Conservation (phyloP, 768 basidiomycete genomes). For the Termitomyces sp. region DNA sequence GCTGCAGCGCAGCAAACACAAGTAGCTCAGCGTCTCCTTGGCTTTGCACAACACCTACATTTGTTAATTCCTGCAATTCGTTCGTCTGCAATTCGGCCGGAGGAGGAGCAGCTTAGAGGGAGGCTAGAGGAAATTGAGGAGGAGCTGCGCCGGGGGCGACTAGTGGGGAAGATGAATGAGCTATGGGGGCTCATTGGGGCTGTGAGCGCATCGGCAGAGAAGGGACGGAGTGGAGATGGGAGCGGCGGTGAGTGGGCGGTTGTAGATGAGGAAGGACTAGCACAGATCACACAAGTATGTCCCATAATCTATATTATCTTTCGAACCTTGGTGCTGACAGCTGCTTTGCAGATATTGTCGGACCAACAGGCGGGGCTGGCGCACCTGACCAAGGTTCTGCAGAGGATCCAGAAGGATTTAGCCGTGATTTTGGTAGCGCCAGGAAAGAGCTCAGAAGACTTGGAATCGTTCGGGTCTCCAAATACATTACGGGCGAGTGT, state of each 20-base stretch:
- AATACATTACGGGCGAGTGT: slow-evolving; percentile 31
- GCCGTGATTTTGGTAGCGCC: slow-evolving; percentile 52
- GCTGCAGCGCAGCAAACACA: slow-evolving; percentile 62
- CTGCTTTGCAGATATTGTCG: slow-evolving; percentile 49
- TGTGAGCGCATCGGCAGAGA: slow-evolving; percentile 55
- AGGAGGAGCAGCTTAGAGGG: slow-evolving; percentile 73
- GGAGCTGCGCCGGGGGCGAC: slow-evolving; percentile 58
- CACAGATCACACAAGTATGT: slow-evolving; percentile 66
- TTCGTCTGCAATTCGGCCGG: slow-evolving; percentile 67
- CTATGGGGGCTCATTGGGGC: slow-evolving; percentile 82
- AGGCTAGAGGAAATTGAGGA: slow-evolving; percentile 71
- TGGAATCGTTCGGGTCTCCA: slow-evolving; percentile 28
- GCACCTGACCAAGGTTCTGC: slow-evolving; percentile 73
- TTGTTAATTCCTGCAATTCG: slow-evolving; percentile 74
- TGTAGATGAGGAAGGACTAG: slow-evolving; percentile 81
- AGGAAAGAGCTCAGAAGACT: slow-evolving; percentile 15
- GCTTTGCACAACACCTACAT: slow-evolving; percentile 70
- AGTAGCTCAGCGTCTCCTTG: slow-evolving; percentile 62
- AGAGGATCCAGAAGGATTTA: slow-evolving; percentile 59
- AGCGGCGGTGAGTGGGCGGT: slow-evolving; percentile 67
- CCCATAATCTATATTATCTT: slow-evolving; percentile 1
- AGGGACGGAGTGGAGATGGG: slow-evolving; percentile 35
- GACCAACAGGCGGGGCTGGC: slow-evolving; percentile 79
- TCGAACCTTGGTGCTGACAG: background rate
- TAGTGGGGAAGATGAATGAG: slow-evolving; percentile 73